phyloP scores from a whole-genome alignment of 352 stramenopile genomes.

The Phytophthora crassamura region DNA sequence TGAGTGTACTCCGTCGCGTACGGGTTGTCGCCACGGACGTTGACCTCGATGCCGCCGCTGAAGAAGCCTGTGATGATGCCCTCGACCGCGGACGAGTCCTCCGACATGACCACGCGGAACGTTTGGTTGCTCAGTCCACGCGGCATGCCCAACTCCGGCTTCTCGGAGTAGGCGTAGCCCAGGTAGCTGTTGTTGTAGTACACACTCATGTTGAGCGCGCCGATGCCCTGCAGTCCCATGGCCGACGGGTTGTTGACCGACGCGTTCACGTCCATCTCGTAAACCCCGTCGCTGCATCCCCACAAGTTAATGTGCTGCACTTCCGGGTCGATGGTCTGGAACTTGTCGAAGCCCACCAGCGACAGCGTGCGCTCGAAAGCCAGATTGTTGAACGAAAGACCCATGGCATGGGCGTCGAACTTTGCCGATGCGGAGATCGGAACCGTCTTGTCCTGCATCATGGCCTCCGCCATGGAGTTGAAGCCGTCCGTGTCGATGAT shows the following conservation, averaged over 20 bases:
- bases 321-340: conserved; percentile 35
- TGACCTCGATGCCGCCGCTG: conserved; percentile 43
- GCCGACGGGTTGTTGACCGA: conserved; percentile 55
- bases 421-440: conserved; percentile 40
- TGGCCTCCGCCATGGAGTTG: conserved; percentile 40
- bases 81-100: conserved; percentile 36
- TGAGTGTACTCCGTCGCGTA: conserved; percentile 44
- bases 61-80: conserved; percentile 53
- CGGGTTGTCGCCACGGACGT: conserved; percentile 51
- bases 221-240: conserved; percentile 61
- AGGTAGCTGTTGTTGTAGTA: conserved; percentile 70
- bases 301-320: conserved; percentile 61
- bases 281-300: conserved; percentile 41
- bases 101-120: conserved; percentile 55
- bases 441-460: conserved; percentile 50
- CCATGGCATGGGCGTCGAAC: conserved; percentile 49
- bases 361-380: conserved; percentile 53
- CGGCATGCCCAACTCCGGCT: conserved; percentile 50
- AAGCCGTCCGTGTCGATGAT: conserved; percentile 59
- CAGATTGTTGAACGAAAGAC: conserved; percentile 53
- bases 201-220: conserved; percentile 68
- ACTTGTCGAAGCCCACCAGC: conserved; percentile 60
- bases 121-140: conserved; percentile 49
- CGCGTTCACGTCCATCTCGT: conserved; percentile 64
- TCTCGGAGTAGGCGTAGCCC: conserved; percentile 58